Conservation (phyloP, 2,329 filamentous ascomycete species). For the Amylocarpus encephaloides region DNA sequence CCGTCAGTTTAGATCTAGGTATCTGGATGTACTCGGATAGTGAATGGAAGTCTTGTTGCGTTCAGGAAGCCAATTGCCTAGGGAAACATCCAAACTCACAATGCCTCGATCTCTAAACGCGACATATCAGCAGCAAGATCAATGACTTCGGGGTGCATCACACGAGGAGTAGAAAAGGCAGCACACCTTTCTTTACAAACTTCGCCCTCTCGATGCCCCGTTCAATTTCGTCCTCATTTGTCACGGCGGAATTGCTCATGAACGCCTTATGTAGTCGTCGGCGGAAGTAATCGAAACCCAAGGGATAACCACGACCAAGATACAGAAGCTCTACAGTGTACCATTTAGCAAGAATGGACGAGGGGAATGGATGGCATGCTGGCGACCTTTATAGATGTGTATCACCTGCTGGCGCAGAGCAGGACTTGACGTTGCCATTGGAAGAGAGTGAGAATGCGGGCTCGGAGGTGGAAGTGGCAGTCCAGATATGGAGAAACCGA, state of each 20-base stretch:
- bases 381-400: slow-evolving; percentile 76
- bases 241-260: slow-evolving; percentile 62
- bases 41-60: background rate
- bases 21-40: background rate
- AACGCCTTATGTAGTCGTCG: slow-evolving; percentile 81
- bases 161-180: background rate
- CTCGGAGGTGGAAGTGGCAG: background rate
- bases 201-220: slow-evolving; percentile 71
- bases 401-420: slow-evolving; percentile 72
- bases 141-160: no score
- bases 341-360: background rate
- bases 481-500: background rate
- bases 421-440: slow-evolving; percentile 10
- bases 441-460: background rate
- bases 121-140: background rate
- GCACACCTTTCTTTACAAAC: slow-evolving; percentile 81
- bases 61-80: no score
- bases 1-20: slow-evolving; percentile 14
- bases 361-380: background rate
- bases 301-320: slow-evolving; percentile 79
- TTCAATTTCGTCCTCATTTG: slow-evolving; percentile 68
- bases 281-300: slow-evolving; percentile 77
- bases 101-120: slow-evolving; percentile 71
- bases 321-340: slow-evolving; percentile 66
- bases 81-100: slow-evolving; percentile 54